Conservation (phyloP, 352 stramenopile species). For the Globisporangium mamillatum region DNA sequence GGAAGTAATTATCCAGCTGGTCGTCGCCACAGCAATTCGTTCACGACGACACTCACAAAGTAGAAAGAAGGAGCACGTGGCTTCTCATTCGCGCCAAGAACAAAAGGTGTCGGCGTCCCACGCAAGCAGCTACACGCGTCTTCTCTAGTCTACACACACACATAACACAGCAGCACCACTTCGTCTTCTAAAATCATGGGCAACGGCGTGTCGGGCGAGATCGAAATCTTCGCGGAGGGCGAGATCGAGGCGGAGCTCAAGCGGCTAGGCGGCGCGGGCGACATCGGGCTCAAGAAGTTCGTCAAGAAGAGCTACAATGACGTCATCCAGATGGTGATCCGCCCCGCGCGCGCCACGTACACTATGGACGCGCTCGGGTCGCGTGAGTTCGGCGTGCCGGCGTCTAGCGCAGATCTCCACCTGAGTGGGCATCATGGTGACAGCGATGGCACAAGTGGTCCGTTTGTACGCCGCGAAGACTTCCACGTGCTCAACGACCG, state of each 20-base stretch:
- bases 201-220: conserved; percentile 67
- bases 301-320: conserved; percentile 73
- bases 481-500: conserved; percentile 74
- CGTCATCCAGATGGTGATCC: conserved; percentile 74
- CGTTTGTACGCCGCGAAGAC: conserved; percentile 38
- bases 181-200: conserved; percentile 40
- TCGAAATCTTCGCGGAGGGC: conserved; percentile 81
- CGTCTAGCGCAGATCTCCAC: neutral
- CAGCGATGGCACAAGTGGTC: conserved; percentile 5
- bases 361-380: conserved; percentile 44
- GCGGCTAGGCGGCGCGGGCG: conserved; percentile 49
- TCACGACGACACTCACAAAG: neutral
- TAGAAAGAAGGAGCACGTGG: neutral
- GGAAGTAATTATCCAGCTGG: neutral
- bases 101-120: too few relatives aligned
- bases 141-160: neutral
- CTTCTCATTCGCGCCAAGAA: neutral
- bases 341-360: conserved; percentile 63
- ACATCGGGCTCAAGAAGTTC: conserved; percentile 74
- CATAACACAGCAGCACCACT: neutral
- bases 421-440: conserved; percentile 16
- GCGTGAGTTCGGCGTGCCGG: conserved; percentile 37
- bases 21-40: neutral
- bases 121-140: neutral
- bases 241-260: conserved; percentile 76